These are phyloP conservation scores for Hypholoma fasciculare DNA, from an alignment of 768 basidiomycete species.

Conservation along the genomic window DNA sequence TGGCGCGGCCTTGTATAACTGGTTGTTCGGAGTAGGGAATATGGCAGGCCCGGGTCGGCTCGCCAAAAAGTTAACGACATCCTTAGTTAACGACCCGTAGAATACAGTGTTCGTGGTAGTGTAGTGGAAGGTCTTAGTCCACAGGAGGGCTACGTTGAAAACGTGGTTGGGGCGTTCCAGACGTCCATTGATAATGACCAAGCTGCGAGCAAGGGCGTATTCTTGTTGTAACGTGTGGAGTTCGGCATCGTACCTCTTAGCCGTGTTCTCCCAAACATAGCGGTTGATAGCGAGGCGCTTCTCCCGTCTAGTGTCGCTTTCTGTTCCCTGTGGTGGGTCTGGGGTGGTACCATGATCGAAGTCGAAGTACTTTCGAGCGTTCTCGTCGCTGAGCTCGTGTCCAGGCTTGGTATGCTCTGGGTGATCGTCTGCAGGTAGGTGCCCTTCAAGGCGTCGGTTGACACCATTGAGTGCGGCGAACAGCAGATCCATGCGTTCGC, in stretches of 20 bases:
- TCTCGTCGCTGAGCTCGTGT: background rate
- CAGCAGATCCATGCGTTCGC: too few relatives aligned
- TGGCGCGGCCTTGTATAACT: background rate
- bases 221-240: background rate
- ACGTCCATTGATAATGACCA: background rate
- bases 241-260: background rate
- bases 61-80: background rate
- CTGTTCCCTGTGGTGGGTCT: background rate
- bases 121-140: background rate
- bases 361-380: background rate
- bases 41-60: background rate
- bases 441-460: background rate
- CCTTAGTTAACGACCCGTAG: background rate
- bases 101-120: background rate
- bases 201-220: background rate
- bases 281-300: background rate
- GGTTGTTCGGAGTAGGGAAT: background rate
- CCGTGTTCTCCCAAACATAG: background rate
- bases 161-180: background rate
- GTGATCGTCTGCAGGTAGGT: background rate
- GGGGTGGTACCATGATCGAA: background rate
- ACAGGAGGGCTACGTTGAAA: background rate
- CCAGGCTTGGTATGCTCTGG: background rate
- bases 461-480: background rate
- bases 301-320: background rate